Evolutionary conservation across 331 rosid species (phyloP).

Genomic region (Phaseolus coccineus): DNA sequence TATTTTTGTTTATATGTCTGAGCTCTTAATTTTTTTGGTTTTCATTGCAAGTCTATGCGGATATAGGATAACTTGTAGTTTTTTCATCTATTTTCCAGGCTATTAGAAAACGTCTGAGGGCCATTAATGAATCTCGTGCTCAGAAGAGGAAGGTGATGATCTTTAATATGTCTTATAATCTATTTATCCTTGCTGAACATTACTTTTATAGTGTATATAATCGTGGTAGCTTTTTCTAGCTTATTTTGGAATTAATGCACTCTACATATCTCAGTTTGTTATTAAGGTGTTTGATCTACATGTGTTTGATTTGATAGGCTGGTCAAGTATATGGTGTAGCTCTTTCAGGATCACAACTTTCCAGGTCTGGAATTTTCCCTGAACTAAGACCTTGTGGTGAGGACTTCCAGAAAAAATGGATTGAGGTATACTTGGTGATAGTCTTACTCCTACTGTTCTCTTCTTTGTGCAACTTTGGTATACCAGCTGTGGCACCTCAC

Average conservation of each 20-base stretch:
- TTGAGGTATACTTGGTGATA: constrained; percentile 72
- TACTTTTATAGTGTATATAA: constrained; percentile 17
- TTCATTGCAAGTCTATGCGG: constrained; percentile 3
- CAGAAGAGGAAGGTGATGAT: constrained; percentile 90
- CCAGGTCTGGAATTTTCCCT: constrained; percentile 83
- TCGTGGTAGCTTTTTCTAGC: constrained; percentile 13
- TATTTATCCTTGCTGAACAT: constrained; percentile 7
- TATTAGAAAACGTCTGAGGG: constrained; percentile 85
- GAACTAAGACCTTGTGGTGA: constrained; percentile 80
- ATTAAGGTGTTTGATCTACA: constrained; percentile 42
- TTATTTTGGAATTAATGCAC: constrained; percentile 8
- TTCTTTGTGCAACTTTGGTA: constrained; percentile 17
- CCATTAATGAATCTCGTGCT: constrained; percentile 98
- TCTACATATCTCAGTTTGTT: neutral
- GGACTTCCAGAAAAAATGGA: constrained; percentile 93
- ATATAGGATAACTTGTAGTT: constrained; percentile 33
- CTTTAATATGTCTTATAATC: constrained; percentile 18
- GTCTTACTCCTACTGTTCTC: neutral
- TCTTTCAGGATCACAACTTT: constrained; percentile 82
- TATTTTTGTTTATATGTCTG: constrained; percentile 25
- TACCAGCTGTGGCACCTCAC: constrained; percentile 5
- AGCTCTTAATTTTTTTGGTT: constrained; percentile 1
- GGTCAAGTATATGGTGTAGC: constrained; percentile 95
- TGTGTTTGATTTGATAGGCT: constrained; percentile 72
- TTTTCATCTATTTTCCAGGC: constrained; percentile 66